Evolutionary conservation across 129 eudicot species (phyloP).

Genomic region (Glebionis coronaria): DNA sequence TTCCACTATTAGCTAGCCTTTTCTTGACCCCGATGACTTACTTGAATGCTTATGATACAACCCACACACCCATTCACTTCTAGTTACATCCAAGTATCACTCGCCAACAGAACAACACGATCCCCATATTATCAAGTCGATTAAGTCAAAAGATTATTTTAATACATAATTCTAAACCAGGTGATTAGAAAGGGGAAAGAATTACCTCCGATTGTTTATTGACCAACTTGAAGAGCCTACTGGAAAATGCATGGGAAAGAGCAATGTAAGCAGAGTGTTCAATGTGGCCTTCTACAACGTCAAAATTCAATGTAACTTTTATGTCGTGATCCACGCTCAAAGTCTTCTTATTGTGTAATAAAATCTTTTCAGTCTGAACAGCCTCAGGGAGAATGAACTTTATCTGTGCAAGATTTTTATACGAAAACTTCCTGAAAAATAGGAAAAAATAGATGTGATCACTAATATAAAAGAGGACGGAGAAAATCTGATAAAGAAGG

Average conservation of each 20-base stretch:
- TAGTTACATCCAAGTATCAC: too few species aligned
- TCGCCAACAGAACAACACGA: too few species aligned
- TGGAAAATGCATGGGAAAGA: slow-evolving; percentile 39
- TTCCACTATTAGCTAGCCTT: too few species aligned
- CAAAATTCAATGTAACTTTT: slow-evolving; percentile 48
- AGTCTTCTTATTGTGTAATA: slow-evolving; percentile 56
- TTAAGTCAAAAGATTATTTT: too few species aligned
- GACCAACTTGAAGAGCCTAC: slow-evolving; percentile 46
- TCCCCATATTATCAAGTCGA: too few species aligned
- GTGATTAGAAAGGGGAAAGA: too few species aligned
- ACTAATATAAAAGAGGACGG: background rate
- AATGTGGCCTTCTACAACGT: slow-evolving; percentile 46
- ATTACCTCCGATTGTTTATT: slow-evolving; percentile 52
- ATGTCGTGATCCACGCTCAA: slow-evolving; percentile 63
- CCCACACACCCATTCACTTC: too few species aligned
- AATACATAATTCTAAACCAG: too few species aligned
- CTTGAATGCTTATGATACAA: too few species aligned
- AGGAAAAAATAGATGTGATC: background rate
- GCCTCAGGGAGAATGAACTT: slow-evolving; percentile 77
- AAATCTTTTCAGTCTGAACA: slow-evolving; percentile 53
- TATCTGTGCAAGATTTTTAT: slow-evolving; percentile 72
- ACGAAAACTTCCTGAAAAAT: slow-evolving; percentile 49
- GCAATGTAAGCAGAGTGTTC: slow-evolving; percentile 54
- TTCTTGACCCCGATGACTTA: too few species aligned
- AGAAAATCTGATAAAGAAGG: background rate